Evolutionary conservation across 345 rosid species (phyloP).

Genomic region (Arabis alpina): DNA sequence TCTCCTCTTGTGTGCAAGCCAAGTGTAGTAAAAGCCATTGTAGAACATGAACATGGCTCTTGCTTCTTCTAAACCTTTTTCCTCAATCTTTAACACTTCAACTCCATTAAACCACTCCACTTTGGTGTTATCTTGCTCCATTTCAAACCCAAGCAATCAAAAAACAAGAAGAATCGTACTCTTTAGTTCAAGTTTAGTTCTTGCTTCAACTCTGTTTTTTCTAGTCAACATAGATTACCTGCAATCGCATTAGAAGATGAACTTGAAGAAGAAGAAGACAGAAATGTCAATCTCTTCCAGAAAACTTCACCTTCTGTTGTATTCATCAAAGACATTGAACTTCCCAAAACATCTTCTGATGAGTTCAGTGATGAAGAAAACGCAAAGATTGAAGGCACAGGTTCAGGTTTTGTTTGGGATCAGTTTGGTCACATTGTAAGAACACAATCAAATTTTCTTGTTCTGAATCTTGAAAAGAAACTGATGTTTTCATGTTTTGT

Average conservation of each 20-base stretch:
- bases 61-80: constrained; percentile 24
- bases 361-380: constrained; percentile 46
- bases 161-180: constrained; percentile 54
- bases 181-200: constrained; percentile 47
- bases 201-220: constrained; percentile 47
- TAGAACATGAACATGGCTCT: constrained; percentile 19
- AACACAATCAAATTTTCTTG: constrained; percentile 8
- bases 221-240: constrained; percentile 18
- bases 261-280: constrained; percentile 70
- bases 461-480: not conserved
- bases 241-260: constrained; percentile 65
- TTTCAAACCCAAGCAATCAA: constrained; percentile 29
- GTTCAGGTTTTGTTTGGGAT: constrained; percentile 97
- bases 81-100: not conserved
- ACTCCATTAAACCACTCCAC: constrained; percentile 26
- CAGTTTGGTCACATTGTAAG: constrained; percentile 92
- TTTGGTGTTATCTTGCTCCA: constrained; percentile 34
- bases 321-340: constrained; percentile 70
- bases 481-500: constrained; percentile 9
- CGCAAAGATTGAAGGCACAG: constrained; percentile 79
- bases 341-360: constrained; percentile 49
- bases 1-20: constrained; percentile 25
- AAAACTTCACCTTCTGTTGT: constrained; percentile 79
- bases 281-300: constrained; percentile 75
- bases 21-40: not conserved